A percentile compares a stretch with the other conserved stretches of the same genome.
Conservation (phyloP, 345 rosid species). For the Tarenaya hassleriana region DNA sequence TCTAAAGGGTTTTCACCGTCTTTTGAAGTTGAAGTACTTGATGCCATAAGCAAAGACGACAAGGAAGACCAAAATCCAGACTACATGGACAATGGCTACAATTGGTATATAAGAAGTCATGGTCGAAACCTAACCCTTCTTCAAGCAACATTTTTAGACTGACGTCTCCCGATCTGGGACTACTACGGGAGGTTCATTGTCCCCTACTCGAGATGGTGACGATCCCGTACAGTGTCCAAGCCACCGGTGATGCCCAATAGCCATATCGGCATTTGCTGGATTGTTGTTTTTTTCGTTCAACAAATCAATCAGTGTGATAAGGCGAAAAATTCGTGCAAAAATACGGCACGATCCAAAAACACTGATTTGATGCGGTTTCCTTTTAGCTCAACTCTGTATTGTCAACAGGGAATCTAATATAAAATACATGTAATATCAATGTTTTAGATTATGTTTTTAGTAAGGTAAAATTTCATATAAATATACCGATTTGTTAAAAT, state of each 20-base stretch:
- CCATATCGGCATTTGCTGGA: slow-evolving; percentile 76
- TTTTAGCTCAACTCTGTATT: too few relatives aligned
- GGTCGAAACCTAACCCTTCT: slow-evolving; percentile 37
- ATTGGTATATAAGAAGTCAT: slow-evolving; percentile 57
- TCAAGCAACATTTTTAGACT: slow-evolving; percentile 42
- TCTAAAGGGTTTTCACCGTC: slow-evolving; percentile 43
- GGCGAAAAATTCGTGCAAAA: background rate
- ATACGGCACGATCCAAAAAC: too few relatives aligned
- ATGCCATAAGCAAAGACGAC: slow-evolving; percentile 47
- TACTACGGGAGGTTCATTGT: slow-evolving; percentile 25
- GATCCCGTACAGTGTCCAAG: slow-evolving; percentile 83
- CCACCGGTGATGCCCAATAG: slow-evolving; percentile 66
- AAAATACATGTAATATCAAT: too few relatives aligned
- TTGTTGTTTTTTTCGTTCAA: too few relatives aligned
- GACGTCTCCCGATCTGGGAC: slow-evolving; percentile 34
- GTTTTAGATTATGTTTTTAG: too few relatives aligned
- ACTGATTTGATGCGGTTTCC: too few relatives aligned
- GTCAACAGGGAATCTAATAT: too few relatives aligned
- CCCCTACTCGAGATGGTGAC: slow-evolving; percentile 72
- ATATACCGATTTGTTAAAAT: too few relatives aligned
- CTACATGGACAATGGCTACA: slow-evolving; percentile 51
- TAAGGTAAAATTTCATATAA: too few relatives aligned
- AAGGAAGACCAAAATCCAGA: slow-evolving; percentile 42
- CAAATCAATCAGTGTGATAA: background rate
- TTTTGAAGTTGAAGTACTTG: slow-evolving; percentile 57